Base-by-base conservation (phyloP, 2,329 filamentous ascomycete genomes). In the Venturia aucupariae region DNA sequence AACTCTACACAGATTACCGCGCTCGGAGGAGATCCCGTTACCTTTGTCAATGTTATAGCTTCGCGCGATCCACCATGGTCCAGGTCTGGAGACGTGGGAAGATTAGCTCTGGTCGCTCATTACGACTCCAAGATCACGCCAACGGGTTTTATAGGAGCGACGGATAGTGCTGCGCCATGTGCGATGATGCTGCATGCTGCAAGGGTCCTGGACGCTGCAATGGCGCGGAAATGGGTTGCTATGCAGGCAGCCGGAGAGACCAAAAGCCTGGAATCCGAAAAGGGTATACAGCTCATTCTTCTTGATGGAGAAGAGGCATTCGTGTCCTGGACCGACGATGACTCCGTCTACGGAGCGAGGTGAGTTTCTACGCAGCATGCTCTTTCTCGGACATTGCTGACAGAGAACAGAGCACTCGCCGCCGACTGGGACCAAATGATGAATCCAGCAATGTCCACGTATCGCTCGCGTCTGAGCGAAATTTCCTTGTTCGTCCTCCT, bases 301-400 rank as follows among this genome's bases (percentile, higher is more conserved):
- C 77, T 99, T 8, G 94, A 99, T 71, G 94, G 94, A 4, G 94
- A 99, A 77, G 94, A 99, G 75, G 92, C 94, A 0, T 99, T 96
- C 75, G 78, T 84, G 27, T 75, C 75, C 0, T 99, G 94, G 94
- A 89, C 86, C 0, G 84, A 84, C 42, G 84, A 81, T 0, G 94
- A 99, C 75, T 95, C 90, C 5, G 77, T 97, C 4, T 99, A 99
- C 71, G 94, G 94, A 2, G 85, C 93, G 22, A 85, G 91, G 86
- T 89, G 79, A 48, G 79, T 59, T 60, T 24, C 17, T 39, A 19
- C 22, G 39, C 17, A 22, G 32, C 57, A 1, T 42, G 42, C 41
- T 39, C 41, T 22, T 19, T 24, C 15, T n/a, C 27, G 24, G 60
- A 11, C 32, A 54, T 17, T 27, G 22, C 57, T 68, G 10, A 66